phyloP scores from a whole-genome alignment of 2,329 filamentous ascomycete species.

The Fusarium longipes region DNA sequence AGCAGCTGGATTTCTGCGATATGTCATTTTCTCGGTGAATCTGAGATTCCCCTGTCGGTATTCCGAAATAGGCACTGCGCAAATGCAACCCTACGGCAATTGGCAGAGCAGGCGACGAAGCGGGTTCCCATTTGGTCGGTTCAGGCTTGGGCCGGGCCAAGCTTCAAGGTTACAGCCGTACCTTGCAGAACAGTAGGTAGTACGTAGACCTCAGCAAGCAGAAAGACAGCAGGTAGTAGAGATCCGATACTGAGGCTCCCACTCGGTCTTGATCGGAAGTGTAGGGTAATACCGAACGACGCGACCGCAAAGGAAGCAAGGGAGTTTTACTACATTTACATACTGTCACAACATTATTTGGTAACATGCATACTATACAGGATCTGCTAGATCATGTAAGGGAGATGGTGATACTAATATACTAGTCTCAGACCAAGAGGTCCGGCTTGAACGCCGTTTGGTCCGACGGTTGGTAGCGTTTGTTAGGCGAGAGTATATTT shows the following conservation, averaged over 20 bases:
- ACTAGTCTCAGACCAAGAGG: slow-evolving; percentile 9
- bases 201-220: background rate
- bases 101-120: slow-evolving; percentile 14
- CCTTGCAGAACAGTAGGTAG: slow-evolving; percentile 26
- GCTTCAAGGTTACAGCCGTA: slow-evolving; percentile 28
- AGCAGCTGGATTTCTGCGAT: slow-evolving; percentile 28
- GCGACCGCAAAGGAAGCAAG: slow-evolving; percentile 22
- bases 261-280: slow-evolving; percentile 5
- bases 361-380: too few species aligned
- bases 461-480: slow-evolving; percentile 17
- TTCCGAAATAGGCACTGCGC: slow-evolving; percentile 22
- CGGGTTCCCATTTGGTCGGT: slow-evolving; percentile 6
- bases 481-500: slow-evolving; percentile 9
- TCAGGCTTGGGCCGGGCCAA: slow-evolving; percentile 11
- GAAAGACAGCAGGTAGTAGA: background rate
- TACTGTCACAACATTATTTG: background rate
- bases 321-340: background rate
- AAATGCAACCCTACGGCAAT: slow-evolving; percentile 20
- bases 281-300: background rate
- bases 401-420: background rate
- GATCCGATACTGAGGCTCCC: slow-evolving; percentile 16
- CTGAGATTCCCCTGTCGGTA: slow-evolving; percentile 32
- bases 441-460: slow-evolving; percentile 18
- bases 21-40: slow-evolving; percentile 29
- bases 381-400: slow-evolving; percentile 33